Base-by-base conservation (phyloP, 495 filamentous ascomycete species). In the Thermochaetoides thermophila region DNA sequence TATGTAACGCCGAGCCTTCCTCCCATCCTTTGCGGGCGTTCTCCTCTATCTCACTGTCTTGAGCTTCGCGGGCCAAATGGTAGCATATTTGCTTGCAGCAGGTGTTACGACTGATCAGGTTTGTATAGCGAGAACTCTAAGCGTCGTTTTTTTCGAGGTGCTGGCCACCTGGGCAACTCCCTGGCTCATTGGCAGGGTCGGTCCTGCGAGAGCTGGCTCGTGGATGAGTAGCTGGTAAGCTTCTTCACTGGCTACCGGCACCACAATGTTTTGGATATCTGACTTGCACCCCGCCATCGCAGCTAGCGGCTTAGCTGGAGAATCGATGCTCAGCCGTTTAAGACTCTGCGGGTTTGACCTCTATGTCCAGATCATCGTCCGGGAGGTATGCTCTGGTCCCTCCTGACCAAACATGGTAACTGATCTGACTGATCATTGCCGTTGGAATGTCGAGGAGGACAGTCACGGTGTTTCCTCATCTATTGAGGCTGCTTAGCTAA, bases 311-410 rank as follows among this genome's bases (percentile, higher is more conserved):
- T 50, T 80, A 10, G 62, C 68, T 2, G 50, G 44, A 3, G 71
- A 67, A 0, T 65, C 72, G 0, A 61, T 65, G 0, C 18, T 76
- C 8, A 80, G 75, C 33, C 60, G 78, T 0, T 22, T 79, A 5
- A 78, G 78, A 0, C 56, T 84, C 0, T 74, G 78, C 67, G 72
- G 75, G 0, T 81, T 73, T 37, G 78, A 84, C 44, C 53, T 84
- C 2, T 70, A 61, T 17, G 69, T 59, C 6, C 78, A 84, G 43
- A 60, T 63, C 28, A 61, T 81, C 9, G 57, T 82, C 0, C 78
- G 82, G 46, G 73, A 76, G 40, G 74, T 75, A 43, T 44, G 61
- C 50, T 6, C 9, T 32, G n/a, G n/a, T n/a, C n/a, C n/a, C n/a
- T n/a, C n/a, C n/a, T n/a, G n/a, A n/a, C n/a, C n/a, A n/a, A n/a